Evolutionary conservation across 768 basidiomycete genomes (phyloP), one percentile per base, ranked within the genome.

Genomic region (Lactarius pseudohatsudake): DNA sequence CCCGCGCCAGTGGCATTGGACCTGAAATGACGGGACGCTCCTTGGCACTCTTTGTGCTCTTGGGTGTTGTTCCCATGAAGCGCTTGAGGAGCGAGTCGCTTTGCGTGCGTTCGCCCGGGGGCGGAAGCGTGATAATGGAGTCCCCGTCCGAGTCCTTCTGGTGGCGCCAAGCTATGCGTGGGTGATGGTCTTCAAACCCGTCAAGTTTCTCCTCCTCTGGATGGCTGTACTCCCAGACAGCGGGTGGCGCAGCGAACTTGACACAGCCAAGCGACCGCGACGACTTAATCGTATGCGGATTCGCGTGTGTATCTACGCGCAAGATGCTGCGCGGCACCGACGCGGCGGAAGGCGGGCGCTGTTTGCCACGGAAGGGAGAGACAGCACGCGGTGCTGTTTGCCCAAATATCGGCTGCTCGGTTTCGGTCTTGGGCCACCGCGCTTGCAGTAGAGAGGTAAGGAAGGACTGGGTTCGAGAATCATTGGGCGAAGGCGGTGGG

Each of bases 21-120:
- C 74, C 75, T 13, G 77, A 78, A 62, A 78, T 78, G 34, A 66
- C 50, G 26, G 73, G 76, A 40, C 73, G 72, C 30, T 70, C 73
- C 15, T 69, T 55, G 68, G 59, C 32, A 34, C 50, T 47, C 41
- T 63, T 59, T 55, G 64, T 16, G 30, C 47, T 56, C 55, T 69
- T 74, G 59, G 60, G 62, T 40, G 61, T 69, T 43, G 63, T 40
- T 30, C 69, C 71, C 43, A 71, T 65, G n/a, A 72, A 64, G 60
- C 73, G 70, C 55, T 69, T 67, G 67, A 74, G 56, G 59, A 68
- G 65, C 60, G 72, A 65, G 56, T 72, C 67, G 57, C 65, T 67
- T 54, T 45, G 56, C 16, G 66, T 55, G 41, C 65, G 68, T 66
- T 70, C 62, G 57, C 70, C 61, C 28, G 74, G 71, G 26, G 72